These are phyloP conservation scores for Coniosporium tulheliwenetii DNA, from an alignment of 2,329 filamentous ascomycete species.

Conservation along the genomic window DNA sequence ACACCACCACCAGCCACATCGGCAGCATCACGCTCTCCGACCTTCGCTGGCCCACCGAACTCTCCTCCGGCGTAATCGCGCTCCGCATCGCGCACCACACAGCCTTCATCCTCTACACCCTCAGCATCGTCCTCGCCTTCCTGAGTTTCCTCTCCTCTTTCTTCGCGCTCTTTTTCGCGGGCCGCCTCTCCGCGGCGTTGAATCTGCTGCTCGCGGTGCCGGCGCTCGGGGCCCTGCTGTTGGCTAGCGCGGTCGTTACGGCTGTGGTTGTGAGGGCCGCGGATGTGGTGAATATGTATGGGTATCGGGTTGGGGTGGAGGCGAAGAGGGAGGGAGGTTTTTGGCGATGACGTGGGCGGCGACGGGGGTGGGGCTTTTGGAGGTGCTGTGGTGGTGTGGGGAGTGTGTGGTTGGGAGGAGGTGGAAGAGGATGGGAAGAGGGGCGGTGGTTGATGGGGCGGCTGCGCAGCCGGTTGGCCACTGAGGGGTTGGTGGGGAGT, in stretches of 20 bases:
- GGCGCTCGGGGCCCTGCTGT: constrained; percentile 45
- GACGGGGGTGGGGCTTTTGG: constrained; percentile 17
- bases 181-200: constrained; percentile 29
- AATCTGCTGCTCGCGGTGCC: constrained; percentile 34
- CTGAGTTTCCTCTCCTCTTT: constrained; percentile 32
- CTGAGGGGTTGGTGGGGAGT: too few relatives aligned
- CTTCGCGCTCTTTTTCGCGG: constrained; percentile 25
- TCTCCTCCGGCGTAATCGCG: constrained; percentile 36
- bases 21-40: constrained; percentile 33
- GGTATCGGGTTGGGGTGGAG: constrained; percentile 31
- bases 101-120: constrained; percentile 43
- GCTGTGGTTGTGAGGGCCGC: constrained; percentile 41
- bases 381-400: constrained; percentile 12
- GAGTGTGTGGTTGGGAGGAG: constrained; percentile 5
- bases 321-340: constrained; percentile 36
- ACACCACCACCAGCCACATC: constrained; percentile 17
- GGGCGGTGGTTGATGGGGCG: neutral
- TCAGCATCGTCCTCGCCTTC: constrained; percentile 38
- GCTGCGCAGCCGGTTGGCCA: neutral
- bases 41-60: constrained; percentile 40
- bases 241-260: constrained; percentile 59
- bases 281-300: constrained; percentile 37
- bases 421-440: neutral
- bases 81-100: constrained; percentile 34
- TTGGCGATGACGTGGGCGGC: constrained; percentile 45